Evolutionary conservation across 2,329 filamentous ascomycete genomes (phyloP), one percentile per base, ranked within the genome.

Genomic region (Aspergillus transmontanensis): DNA sequence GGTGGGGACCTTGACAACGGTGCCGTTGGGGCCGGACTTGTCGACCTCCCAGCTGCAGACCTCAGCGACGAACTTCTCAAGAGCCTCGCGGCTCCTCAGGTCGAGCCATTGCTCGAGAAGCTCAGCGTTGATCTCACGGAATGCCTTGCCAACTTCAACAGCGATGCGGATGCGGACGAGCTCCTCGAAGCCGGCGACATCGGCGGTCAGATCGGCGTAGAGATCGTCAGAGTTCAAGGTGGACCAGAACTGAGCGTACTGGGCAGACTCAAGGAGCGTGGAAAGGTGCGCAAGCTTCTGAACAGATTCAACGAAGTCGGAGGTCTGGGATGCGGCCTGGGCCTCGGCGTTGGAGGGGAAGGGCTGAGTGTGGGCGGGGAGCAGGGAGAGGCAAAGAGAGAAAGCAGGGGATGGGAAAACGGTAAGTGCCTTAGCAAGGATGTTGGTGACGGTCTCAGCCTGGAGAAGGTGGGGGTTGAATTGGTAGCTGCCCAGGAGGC

Each of bases 381-480:
- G 93, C 69, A 99, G 92, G 77, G 96, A 92, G 66, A 99, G 90
- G 74, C 91, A 91, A 73, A 98, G 92, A 73, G 89, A 90, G 88
- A 98, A 99, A 81, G 98, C 94, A 51, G 95, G 89, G 23, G 92
- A 94, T 68, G 95, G 95, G 86, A 99, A 99, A 83, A 97, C 92
- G 72, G 94, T 97, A 78, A 99, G 89, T 71, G 94, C 87, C 86
- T 98, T 99, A 85, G 96, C 94, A 79, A 99, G 93, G 83, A 98
- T 91, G 87, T 98, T 98, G 85, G 95, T 98, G 81, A 95, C 93
- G 76, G 94, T 93, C 82, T 99, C 95, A 77, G 97, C 92, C 84
- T 95, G 94, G 77, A 94, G 89, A 73, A 97, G 92, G 85, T 98
- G 94, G 58, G 95, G 95, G 88, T 99, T 99, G 84, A 99, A 97